Base-by-base conservation (phyloP, 495 filamentous ascomycete genomes). In the Aspergillus mulundensis region DNA sequence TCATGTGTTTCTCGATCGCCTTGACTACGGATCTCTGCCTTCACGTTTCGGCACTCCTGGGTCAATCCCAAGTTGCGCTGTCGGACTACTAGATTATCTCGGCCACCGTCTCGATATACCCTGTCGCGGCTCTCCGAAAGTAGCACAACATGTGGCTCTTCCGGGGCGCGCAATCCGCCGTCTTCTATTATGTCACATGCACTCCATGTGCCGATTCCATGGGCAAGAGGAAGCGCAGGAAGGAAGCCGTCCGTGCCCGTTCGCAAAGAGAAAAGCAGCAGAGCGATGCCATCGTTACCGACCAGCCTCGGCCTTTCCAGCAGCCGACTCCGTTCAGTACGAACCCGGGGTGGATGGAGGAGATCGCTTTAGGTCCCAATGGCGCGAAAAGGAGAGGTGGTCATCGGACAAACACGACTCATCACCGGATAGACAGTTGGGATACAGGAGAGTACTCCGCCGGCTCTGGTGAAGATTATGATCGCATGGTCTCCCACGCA, bases 111-210 rank as follows among this genome's bases (percentile, higher is more conserved):
- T 25, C 24, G 15, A 18, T 18, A 18, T 23, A 16, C 50, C 16
- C 23, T 11, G 38, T 16, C 43, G 23, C 32, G 36, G 10, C 24
- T 53, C 40, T 43, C 14, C 18, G 18, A 11, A 18, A 25, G 28
- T 23, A n/a, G 32, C 38, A 57, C 52, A 65, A 54, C 65, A 79
- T 79, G 76, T 82, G 79, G 79, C 71, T 82, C 64, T 81, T 71
- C 62, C 72, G 79, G 21, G 79, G 79, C 48, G 75, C 68, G 49
- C 91, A 94, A 73, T 95, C 90, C 15, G 89, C 88, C 54, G 73
- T 92, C 66, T 95, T 95, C 73, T 95, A 92, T 77, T 83, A 92
- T 61, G 79, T 84, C 54, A 87, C 88, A 47, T 95, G 90, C 70
- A 85, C 88, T 28, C 90, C 90, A 63, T 96, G 90, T 72, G 75